phyloP scores from a whole-genome alignment of 139 green algal genomes.

The Coelastrella sp. region DNA sequence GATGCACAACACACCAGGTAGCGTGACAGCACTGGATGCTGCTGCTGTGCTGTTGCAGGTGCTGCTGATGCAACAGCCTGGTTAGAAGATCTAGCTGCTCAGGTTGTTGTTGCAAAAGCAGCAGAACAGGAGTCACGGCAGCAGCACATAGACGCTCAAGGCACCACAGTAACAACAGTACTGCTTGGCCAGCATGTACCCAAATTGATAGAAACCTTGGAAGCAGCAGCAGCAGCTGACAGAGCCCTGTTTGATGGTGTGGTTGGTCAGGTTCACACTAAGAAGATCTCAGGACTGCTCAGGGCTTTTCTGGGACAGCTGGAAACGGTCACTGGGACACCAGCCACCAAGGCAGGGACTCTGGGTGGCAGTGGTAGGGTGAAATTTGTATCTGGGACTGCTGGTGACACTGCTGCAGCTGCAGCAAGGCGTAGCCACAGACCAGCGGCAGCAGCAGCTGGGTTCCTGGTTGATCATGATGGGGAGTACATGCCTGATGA shows the following conservation, averaged over 20 bases:
- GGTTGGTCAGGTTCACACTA: not conserved
- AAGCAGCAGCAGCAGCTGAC: constrained; percentile 45
- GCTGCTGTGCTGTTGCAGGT: not conserved
- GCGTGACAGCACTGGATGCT: not conserved
- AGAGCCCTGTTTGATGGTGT: constrained; percentile 27
- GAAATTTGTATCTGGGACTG: constrained; percentile 8
- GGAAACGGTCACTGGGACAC: not conserved
- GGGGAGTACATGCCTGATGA: constrained; percentile 9
- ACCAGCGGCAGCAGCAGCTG: not conserved
- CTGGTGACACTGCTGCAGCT: constrained; percentile 7
- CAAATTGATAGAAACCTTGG: constrained; percentile 29
- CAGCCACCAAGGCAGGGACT: not conserved
- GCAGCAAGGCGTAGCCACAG: not conserved
- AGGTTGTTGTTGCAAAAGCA: not conserved
- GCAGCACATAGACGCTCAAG: not conserved
- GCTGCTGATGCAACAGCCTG: not conserved
- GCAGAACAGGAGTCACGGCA: not conserved
- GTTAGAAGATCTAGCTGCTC: not conserved
- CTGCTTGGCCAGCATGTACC: constrained; percentile 44
- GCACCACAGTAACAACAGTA: not conserved
- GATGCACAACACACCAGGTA: no score
- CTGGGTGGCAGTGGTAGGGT: not conserved
- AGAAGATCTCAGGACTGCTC: constrained; percentile 13
- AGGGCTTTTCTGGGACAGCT: not conserved
- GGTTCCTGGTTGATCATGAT: not conserved